Evolutionary conservation across 2,329 filamentous ascomycete species (phyloP).

Genomic region (Talaromyces funiculosus): DNA sequence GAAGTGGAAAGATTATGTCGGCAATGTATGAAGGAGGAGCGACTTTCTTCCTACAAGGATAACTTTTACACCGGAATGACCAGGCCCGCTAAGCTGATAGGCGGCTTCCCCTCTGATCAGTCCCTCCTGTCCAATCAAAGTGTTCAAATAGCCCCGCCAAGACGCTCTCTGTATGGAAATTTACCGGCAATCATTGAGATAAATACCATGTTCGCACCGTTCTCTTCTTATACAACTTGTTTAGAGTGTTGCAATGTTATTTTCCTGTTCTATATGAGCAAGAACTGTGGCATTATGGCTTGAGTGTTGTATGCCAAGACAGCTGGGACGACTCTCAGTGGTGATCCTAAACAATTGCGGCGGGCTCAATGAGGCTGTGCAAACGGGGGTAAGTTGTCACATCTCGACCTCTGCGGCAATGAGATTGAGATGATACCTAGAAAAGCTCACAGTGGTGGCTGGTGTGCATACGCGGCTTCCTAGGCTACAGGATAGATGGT

Average conservation of each 20-base stretch:
- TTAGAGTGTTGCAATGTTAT: too few relatives aligned
- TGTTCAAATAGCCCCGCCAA: background rate
- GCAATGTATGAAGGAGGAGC: background rate
- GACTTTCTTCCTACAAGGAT: background rate
- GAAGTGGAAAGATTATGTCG: background rate
- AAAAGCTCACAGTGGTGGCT: background rate
- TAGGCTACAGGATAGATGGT: background rate
- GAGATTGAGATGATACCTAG: background rate
- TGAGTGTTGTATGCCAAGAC: too few relatives aligned
- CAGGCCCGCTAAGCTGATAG: background rate
- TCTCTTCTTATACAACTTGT: too few relatives aligned
- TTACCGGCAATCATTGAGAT: too few relatives aligned
- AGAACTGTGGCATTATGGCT: too few relatives aligned
- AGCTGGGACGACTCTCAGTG: background rate
- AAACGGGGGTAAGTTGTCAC: background rate
- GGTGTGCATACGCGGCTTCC: background rate
- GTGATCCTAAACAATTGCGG: background rate
- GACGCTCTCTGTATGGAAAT: background rate
- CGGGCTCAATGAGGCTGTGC: background rate
- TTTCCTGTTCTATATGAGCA: too few relatives aligned
- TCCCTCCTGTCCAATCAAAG: background rate
- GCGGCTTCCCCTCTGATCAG: background rate
- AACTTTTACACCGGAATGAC: background rate
- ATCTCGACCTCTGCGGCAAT: background rate
- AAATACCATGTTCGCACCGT: too few relatives aligned